A percentile compares a stretch with the other conserved stretches of the same genome.
phyloP scores from a whole-genome alignment of 2,329 filamentous ascomycete genomes.

The Sporothrix curviconia region DNA sequence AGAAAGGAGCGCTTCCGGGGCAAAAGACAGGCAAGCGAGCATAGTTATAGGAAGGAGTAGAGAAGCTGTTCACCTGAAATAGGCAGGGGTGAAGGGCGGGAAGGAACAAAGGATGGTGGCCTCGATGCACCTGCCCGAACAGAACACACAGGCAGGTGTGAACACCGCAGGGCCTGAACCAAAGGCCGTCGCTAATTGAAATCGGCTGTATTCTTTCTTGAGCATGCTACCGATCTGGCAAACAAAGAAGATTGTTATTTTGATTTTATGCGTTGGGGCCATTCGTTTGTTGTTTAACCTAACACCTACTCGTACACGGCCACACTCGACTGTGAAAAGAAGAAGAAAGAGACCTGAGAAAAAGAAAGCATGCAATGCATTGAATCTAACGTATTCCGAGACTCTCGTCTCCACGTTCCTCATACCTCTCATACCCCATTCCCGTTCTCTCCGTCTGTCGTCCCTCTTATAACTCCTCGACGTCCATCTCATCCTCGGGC shows the following conservation, averaged over 20 bases:
- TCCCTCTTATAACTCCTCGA: conserved; percentile 41
- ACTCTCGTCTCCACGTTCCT: neutral
- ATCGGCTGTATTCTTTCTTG: no score
- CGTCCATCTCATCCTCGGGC: conserved; percentile 57
- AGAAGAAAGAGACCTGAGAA: neutral
- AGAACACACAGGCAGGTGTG: neutral
- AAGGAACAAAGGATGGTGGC: conserved; percentile 1
- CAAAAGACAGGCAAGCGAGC: no score
- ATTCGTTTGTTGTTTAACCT: conserved; percentile 5
- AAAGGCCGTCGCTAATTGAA: neutral
- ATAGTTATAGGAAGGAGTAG: neutral
- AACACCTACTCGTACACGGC: conserved; percentile 25
- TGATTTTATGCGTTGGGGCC: neutral
- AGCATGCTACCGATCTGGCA: neutral
- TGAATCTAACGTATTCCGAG: neutral
- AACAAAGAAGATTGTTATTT: neutral
- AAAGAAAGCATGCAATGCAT: conserved; percentile 3
- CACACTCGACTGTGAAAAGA: neutral
- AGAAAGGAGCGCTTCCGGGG: no score
- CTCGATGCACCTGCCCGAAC: neutral
- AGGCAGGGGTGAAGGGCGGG: no score
- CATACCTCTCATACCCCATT: neutral
- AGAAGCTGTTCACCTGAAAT: neutral
- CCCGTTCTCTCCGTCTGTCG: neutral
- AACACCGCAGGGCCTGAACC: neutral